These are phyloP conservation scores for Lentinula detonsa DNA, from an alignment of 768 basidiomycete species.

Conservation along the genomic window DNA sequence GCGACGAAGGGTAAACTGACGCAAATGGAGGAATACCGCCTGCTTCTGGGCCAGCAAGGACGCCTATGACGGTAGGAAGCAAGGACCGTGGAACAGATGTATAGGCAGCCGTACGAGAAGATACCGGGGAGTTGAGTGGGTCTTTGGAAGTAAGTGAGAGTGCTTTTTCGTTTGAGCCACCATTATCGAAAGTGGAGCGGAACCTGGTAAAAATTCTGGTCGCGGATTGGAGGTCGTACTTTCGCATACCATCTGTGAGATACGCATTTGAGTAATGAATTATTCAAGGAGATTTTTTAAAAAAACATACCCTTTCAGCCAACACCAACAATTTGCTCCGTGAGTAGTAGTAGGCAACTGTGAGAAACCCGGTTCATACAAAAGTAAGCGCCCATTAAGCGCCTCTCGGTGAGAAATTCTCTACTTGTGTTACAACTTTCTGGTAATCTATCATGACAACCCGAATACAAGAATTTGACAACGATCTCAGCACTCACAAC, in stretches of 20 bases:
- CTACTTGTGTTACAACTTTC: too few species aligned
- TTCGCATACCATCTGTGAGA: conserved; percentile 2
- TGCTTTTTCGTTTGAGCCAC: background rate
- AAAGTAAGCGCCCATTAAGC: too few species aligned
- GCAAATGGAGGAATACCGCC: background rate
- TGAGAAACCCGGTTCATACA: too few species aligned
- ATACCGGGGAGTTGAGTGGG: background rate
- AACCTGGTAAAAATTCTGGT: background rate
- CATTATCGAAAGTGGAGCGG: background rate
- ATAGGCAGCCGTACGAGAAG: background rate
- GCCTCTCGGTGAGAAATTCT: too few species aligned
- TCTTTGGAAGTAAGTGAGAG: background rate
- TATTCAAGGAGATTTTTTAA: too few species aligned
- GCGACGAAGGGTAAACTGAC: background rate
- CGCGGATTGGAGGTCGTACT: background rate
- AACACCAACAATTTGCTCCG: background rate
- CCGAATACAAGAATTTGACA: too few species aligned
- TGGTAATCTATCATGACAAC: too few species aligned
- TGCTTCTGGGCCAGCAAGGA: conserved; percentile 2
- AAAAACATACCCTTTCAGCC: background rate
- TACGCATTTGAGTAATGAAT: too few species aligned
- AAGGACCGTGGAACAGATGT: background rate
- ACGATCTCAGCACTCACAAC: too few species aligned
- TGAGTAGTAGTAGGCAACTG: too few species aligned
- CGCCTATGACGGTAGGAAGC: background rate